A percentile compares a stretch with the other conserved stretches of the same genome.
phyloP scores from a whole-genome alignment of 2,329 filamentous ascomycete species.

The Xylaria sp. region DNA sequence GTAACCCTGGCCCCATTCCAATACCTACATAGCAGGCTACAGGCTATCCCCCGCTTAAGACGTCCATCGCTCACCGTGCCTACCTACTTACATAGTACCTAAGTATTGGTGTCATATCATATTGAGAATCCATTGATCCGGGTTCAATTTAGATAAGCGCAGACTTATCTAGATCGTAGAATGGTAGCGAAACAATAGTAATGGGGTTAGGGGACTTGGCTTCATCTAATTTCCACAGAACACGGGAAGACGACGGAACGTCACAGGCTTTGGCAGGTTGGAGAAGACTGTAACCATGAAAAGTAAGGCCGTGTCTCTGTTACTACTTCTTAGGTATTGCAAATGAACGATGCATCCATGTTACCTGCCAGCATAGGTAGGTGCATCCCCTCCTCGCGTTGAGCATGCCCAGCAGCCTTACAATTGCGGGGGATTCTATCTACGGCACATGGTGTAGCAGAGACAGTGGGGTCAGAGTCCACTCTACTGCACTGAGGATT shows the following conservation, averaged over 20 bases:
- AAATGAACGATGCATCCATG: constrained; percentile 1
- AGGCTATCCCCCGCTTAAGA: background rate
- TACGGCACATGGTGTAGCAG: background rate
- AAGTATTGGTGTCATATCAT: background rate
- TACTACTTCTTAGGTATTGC: background rate
- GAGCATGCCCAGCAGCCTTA: background rate
- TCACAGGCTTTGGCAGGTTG: constrained; percentile 26
- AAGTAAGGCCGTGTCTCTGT: background rate
- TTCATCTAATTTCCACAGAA: constrained; percentile 8
- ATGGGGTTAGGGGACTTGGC: constrained; percentile 1
- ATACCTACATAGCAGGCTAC: background rate
- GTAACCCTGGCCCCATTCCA: background rate
- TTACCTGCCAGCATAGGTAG: background rate
- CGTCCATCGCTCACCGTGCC: constrained; percentile 1
- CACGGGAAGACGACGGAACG: constrained; percentile 13
- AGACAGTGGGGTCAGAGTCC: background rate
- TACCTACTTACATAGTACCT: background rate
- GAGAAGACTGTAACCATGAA: background rate
- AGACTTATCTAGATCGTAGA: background rate
- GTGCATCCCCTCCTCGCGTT: background rate
- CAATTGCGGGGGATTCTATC: constrained; percentile 3
- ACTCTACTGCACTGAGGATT: background rate
- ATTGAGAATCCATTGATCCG: constrained; percentile 27
- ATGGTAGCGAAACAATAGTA: background rate
- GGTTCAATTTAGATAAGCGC: constrained; percentile 3